phyloP scores from a whole-genome alignment of 176 grass and related monocot species.

The Avena atlantica region DNA sequence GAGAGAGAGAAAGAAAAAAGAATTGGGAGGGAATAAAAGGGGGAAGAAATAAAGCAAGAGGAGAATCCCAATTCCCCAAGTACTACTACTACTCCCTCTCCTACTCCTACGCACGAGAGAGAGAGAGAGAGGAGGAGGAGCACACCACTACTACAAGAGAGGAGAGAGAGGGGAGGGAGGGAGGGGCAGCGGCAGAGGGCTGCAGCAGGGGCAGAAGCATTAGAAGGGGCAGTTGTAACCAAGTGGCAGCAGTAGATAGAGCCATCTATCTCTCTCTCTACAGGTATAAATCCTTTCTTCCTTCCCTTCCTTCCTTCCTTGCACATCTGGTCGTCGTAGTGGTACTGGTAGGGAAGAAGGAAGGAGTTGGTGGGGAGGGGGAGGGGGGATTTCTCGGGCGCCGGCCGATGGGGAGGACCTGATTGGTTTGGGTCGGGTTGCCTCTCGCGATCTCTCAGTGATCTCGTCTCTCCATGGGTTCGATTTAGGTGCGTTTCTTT shows the following conservation, averaged over 20 bases:
- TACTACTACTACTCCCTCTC: background rate
- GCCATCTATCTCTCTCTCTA: constrained; percentile 52
- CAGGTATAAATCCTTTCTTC: constrained; percentile 59
- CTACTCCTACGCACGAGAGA: background rate
- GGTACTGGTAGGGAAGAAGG: background rate
- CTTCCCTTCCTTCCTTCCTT: background rate
- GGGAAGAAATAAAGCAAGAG: constrained; percentile 51
- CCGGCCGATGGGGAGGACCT: constrained; percentile 15
- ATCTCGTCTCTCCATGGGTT: constrained; percentile 18
- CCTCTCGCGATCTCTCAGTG: background rate
- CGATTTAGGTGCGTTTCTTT: constrained; percentile 39
- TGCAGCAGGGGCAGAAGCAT: constrained; percentile 56
- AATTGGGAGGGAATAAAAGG: constrained; percentile 38
- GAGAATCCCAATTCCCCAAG: constrained; percentile 57
- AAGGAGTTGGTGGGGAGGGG: constrained; percentile 30
- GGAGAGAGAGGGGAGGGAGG: constrained; percentile 27
- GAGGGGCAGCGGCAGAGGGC: constrained; percentile 45
- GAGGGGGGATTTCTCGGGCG: constrained; percentile 36
- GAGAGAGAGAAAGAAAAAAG: constrained; percentile 15
- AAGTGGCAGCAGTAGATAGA: constrained; percentile 64
- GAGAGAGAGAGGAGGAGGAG: constrained; percentile 12
- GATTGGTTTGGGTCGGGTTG: constrained; percentile 41
- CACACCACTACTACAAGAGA: constrained; percentile 16
- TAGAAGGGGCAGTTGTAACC: constrained; percentile 60
- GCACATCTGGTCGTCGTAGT: background rate